Percentiles rank a stretch among this genome's conserved stretches.
phyloP scores from a whole-genome alignment of 1,139 yeast species.

The Candida sanyaensis region DNA sequence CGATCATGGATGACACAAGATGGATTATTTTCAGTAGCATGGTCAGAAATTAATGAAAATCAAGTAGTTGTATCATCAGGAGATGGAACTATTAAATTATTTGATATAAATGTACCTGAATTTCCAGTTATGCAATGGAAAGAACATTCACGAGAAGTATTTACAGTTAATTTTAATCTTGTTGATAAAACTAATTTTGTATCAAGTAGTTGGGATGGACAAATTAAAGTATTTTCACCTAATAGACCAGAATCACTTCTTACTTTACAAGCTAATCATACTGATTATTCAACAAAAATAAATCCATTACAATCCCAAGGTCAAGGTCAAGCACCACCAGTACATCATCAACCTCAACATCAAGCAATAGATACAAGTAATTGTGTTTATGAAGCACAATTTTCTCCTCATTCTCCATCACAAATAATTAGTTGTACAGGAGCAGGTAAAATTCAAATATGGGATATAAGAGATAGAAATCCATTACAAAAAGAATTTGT shows the following conservation, averaged over 20 bases:
- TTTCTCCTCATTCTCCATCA: conserved; percentile 84
- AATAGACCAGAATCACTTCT: conserved; percentile 56
- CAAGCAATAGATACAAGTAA: conserved; percentile 34
- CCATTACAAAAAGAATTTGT: conserved; percentile 63
- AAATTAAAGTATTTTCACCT: conserved; percentile 75
- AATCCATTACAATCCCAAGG: conserved; percentile 20
- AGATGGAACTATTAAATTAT: conserved; percentile 83
- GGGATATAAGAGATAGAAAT: conserved; percentile 78
- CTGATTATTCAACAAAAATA: conserved; percentile 29
- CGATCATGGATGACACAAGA: conserved; percentile 86
- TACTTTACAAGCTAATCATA: conserved; percentile 50
- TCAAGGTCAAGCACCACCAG: conserved; percentile 32
- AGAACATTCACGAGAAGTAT: conserved; percentile 87
- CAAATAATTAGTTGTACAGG: conserved; percentile 76
- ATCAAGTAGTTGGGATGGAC: conserved; percentile 91
- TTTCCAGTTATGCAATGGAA: conserved; percentile 77
- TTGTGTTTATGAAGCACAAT: conserved; percentile 78
- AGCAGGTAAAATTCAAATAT: conserved; percentile 72
- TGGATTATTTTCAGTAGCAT: conserved; percentile 82
- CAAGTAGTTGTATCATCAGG: conserved; percentile 85
- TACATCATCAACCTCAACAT: conserved; percentile 27
- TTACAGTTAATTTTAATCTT: conserved; percentile 83
- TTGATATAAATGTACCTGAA: conserved; percentile 66
- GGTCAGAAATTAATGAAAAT: conserved; percentile 91
- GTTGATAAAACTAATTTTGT: conserved; percentile 73